Conservation (phyloP, 768 basidiomycete species). For the Boletus sp. region DNA sequence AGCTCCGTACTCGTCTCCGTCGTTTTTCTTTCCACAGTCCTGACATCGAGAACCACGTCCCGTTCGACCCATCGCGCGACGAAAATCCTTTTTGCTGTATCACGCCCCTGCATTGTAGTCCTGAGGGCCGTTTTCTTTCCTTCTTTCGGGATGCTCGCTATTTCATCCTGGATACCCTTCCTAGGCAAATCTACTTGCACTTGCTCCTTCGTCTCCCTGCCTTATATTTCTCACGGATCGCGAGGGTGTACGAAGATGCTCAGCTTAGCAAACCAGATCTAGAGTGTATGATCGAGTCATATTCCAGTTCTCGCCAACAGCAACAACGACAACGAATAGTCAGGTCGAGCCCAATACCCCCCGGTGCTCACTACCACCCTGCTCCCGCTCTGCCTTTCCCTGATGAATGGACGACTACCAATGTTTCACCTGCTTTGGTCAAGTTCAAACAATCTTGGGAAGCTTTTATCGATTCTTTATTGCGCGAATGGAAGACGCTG, state of each 20-base stretch:
- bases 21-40: constrained; percentile 22
- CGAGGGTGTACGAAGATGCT: constrained; percentile 73
- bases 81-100: constrained; percentile 25
- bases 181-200: constrained; percentile 44
- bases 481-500: constrained; percentile 73
- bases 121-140: constrained; percentile 11
- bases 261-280: constrained; percentile 77
- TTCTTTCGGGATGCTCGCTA: constrained; percentile 22
- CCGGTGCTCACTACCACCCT: constrained; percentile 23
- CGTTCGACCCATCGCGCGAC: constrained; percentile 23
- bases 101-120: constrained; percentile 13
- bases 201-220: constrained; percentile 69
- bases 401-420: constrained; percentile 48
- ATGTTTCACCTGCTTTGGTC: constrained; percentile 61
- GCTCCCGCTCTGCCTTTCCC: constrained; percentile 42
- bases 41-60: constrained; percentile 17
- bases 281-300: constrained; percentile 44
- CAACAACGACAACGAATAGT: constrained; percentile 13
- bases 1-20: constrained; percentile 24
- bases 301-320: constrained; percentile 21
- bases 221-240: constrained; percentile 77
- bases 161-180: constrained; percentile 37
- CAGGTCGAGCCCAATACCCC: constrained; percentile 29
- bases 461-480: constrained; percentile 63
- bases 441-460: constrained; percentile 72